These are phyloP conservation scores for Paraleonurus japonicus DNA, from an alignment of 257 asterid genomes.

Conservation along the genomic window DNA sequence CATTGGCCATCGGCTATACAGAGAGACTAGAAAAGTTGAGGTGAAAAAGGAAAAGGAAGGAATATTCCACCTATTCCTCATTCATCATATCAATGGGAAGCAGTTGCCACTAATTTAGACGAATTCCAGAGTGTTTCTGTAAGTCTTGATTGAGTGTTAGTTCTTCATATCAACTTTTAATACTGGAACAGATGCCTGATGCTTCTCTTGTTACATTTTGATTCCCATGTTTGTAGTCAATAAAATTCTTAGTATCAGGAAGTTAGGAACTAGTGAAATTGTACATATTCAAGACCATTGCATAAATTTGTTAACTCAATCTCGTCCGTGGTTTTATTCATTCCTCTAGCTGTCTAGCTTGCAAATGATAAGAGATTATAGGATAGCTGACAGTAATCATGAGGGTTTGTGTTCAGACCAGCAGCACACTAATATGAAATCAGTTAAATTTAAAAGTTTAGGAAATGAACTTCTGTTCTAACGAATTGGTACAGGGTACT, in stretches of 20 bases:
- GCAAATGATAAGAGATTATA: neutral
- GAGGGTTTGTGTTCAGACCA: neutral
- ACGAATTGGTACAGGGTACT: neutral
- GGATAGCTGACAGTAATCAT: neutral
- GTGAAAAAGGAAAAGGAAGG: slow-evolving; percentile 89
- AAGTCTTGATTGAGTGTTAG: slow-evolving; percentile 39
- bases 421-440: neutral
- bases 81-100: slow-evolving; percentile 95
- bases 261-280: neutral
- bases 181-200: neutral
- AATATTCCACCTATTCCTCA: slow-evolving; percentile 69
- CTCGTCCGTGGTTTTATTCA: neutral
- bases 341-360: neutral
- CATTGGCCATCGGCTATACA: slow-evolving; percentile 87
- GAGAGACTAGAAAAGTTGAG: slow-evolving; percentile 87
- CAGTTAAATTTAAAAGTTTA: neutral
- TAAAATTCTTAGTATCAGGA: neutral
- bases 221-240: neutral
- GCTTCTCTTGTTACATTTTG: slow-evolving; percentile 10
- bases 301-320: neutral
- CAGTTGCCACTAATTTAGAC: slow-evolving; percentile 91
- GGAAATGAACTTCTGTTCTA: neutral
- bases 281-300: neutral
- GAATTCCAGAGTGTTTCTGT: slow-evolving; percentile 89
- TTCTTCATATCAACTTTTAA: slow-evolving; percentile 13